Percentiles rank a stretch among this genome's conserved stretches.
phyloP scores from a whole-genome alignment of 305 asterid species.

The Fraxinus greggii region DNA sequence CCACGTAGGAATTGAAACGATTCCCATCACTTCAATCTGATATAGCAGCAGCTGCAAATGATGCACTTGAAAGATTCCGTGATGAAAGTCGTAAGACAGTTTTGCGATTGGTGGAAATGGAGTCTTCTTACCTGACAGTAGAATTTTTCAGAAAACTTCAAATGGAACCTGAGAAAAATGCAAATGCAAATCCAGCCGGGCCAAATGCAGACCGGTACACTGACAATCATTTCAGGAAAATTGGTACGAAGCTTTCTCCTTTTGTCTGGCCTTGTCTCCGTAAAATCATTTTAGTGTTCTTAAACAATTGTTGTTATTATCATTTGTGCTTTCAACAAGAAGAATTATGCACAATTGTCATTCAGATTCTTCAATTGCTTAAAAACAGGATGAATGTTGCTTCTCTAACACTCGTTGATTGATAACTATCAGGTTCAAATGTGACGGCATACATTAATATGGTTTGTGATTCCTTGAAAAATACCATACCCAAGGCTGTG shows the following conservation, averaged over 20 bases:
- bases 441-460: conserved; percentile 71
- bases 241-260: conserved; percentile 43
- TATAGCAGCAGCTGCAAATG: conserved; percentile 92
- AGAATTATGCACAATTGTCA: not conserved
- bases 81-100: conserved; percentile 92
- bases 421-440: conserved; percentile 59
- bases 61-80: conserved; percentile 87
- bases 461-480: conserved; percentile 88
- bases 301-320: not conserved
- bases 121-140: conserved; percentile 88
- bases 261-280: not conserved
- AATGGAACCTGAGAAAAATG: conserved; percentile 69
- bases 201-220: conserved; percentile 73
- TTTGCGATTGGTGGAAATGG: conserved; percentile 93
- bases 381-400: not conserved
- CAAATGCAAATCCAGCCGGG: conserved; percentile 31
- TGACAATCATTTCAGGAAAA: conserved; percentile 72
- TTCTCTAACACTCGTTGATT: conserved; percentile 13
- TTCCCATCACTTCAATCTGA: conserved; percentile 90
- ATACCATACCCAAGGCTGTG: conserved; percentile 87
- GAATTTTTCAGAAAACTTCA: conserved; percentile 90
- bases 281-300: not conserved
- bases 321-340: not conserved
- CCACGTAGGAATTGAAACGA: conserved; percentile 76
- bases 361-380: not conserved